Base-by-base conservation (phyloP, 129 eudicot species). In the Chrysanthemum makinoi region DNA sequence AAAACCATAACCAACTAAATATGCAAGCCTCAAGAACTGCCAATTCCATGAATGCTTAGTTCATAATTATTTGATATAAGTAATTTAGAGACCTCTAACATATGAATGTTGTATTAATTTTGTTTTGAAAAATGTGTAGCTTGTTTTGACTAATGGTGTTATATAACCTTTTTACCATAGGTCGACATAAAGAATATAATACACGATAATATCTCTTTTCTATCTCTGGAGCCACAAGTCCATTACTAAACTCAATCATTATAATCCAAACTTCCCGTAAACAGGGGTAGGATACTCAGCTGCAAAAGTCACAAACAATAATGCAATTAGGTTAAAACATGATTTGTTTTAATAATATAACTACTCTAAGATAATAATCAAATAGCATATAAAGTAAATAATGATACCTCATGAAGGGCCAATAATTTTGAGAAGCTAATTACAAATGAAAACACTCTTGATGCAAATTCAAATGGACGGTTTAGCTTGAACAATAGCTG, bases 1-100 rank as follows among this genome's bases (percentile, higher is more conserved):
- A 87, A 87, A 68, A 33, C 96, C 96, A 83, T 87, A 87, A 82
- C 98, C 98, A 80, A 94, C 70, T 74, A 94, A 81, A 81, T 89
- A 87, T 64, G 97, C 97, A 76, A 94, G 97, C 84, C 97, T 89
- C 94, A 94, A 87, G 77, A 87, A 88, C 97, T 94, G 94, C 82
- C 77, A 89, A 70, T 48, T 62, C 30, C 53, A 80, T 57, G 18
- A 51, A 52, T 18, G 47, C 53, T 65, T 28, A 72, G 66, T 72
- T 75, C 14, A 76, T 51, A 56, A 14, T 65, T 16, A 65, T 59
- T 13, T 24, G 55, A 72, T 44, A 75, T 26, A 54, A 30, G 56
- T 53, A 53, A 53, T 53, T 51, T 53, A 65, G 48, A 53, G 46
- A 0, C 43, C 69, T 62, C 58, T 10, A 59, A 58, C 43, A 67